Base-by-base conservation (phyloP, 176 grass and related monocot genomes). In the Pharus latifolius region DNA sequence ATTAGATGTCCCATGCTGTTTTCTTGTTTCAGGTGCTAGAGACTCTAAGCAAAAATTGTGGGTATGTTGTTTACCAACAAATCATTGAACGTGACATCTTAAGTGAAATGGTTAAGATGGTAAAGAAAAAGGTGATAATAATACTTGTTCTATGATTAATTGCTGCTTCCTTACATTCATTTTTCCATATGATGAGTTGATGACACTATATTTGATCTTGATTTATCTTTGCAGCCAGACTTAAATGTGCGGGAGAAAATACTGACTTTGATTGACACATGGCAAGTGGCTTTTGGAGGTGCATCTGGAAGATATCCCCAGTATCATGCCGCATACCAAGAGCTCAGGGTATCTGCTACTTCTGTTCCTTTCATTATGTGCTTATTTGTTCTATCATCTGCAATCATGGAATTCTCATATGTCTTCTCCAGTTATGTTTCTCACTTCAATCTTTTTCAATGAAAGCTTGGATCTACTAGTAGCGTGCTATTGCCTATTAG, bases 271-370 rank as follows among this genome's bases (percentile, higher is more conserved):
- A 91, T 99, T 61, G 96, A 99, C 70, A 78, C 96, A 59, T 99
- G 90, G 96, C 96, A 99, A 99, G 87, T 91, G 33, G 96, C 96
- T 81, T 99, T 99, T 82, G 96, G 96, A 84, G 90, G 96, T 78
- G 40, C 90, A 24, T 81, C 79, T 8, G 96, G 90, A 48, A 99
- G 32, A 78, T 94, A 86, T 88, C 84, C 84, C 32, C 96, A 91
- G 56, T 95, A 86, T 63, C 84, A 95, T 83, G 72, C 87, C 33
- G 96, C 87, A 49, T 99, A 99, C 79, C 75, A 90, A 95, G 96
- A 99, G 73, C 78, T 99, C 54, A 95, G 84, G 84, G 90, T 95
- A 95, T 80, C 3, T 6, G 58, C 19, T 15, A 7, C 53, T 49
- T 75, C 18, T 82, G 7, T 56, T 67, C 25, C 31, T 32, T 67